These are phyloP conservation scores for Phytopythium aichiense DNA, from an alignment of 352 stramenopile species.

Conservation along the genomic window DNA sequence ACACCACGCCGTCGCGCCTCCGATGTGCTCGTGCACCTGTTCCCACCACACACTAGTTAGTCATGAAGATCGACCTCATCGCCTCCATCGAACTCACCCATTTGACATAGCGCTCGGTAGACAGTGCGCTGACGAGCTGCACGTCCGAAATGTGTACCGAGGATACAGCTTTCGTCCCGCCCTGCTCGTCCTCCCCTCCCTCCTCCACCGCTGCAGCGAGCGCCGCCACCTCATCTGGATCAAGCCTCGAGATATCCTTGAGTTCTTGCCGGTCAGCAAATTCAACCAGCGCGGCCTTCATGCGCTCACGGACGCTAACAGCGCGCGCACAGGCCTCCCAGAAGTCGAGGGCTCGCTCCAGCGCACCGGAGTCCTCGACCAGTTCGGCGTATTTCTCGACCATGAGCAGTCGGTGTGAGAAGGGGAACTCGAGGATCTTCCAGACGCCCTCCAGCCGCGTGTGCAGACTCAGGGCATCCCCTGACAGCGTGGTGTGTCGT, in stretches of 20 bases:
- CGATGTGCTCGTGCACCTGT: constrained; percentile 38
- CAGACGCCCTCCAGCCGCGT: constrained; percentile 53
- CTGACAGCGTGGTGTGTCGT: constrained; percentile 15
- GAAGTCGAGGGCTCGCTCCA: constrained; percentile 31
- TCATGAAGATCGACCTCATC: neutral
- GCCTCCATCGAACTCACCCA: neutral
- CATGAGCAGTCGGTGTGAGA: constrained; percentile 56
- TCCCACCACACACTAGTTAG: neutral
- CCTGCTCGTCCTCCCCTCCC: neutral
- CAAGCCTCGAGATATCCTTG: constrained; percentile 19
- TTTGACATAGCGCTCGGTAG: neutral
- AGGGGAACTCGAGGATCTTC: constrained; percentile 54
- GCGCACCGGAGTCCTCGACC: constrained; percentile 32
- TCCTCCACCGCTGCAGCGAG: neutral
- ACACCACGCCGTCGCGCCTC: constrained; percentile 39
- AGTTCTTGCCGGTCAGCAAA: constrained; percentile 33
- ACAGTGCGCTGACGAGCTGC: neutral
- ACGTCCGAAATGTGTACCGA: neutral
- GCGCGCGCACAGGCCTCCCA: constrained; percentile 43
- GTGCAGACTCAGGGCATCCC: constrained; percentile 46
- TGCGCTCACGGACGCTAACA: constrained; percentile 43
- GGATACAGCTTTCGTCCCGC: neutral
- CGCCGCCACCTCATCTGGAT: neutral
- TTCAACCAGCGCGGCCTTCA: constrained; percentile 33
- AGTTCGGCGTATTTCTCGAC: constrained; percentile 56